These are phyloP conservation scores for Dactylonectria estremocensis DNA, from an alignment of 2,329 filamentous ascomycete species.

Conservation along the genomic window DNA sequence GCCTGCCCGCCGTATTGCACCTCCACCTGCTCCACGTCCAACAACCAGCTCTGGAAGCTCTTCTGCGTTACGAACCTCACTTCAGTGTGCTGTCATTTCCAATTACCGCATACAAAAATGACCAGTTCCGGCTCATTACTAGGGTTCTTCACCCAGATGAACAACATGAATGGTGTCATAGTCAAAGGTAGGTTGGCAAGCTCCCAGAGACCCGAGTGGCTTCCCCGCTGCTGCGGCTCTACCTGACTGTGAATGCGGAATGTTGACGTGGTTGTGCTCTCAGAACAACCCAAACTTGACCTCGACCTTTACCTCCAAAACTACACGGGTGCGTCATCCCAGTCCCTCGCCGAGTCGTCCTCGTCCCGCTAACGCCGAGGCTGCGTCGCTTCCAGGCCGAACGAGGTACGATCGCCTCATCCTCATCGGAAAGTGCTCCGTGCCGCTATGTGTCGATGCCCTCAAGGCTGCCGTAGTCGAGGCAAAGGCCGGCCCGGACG, in stretches of 20 bases:
- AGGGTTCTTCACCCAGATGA: conserved; percentile 64
- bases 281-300: conserved; percentile 89
- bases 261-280: conserved; percentile 28
- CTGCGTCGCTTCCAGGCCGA: conserved; percentile 69
- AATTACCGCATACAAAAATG: conserved; percentile 52
- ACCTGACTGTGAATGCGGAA: neutral
- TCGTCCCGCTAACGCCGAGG: conserved; percentile 26
- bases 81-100: conserved; percentile 16
- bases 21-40: conserved; percentile 28
- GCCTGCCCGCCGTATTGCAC: conserved; percentile 14
- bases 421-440: conserved; percentile 85
- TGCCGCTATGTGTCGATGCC: conserved; percentile 83
- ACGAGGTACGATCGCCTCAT: conserved; percentile 86
- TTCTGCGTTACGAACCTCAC: conserved; percentile 25
- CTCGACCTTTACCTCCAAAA: conserved; percentile 92
- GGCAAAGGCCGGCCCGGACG: conserved; percentile 83
- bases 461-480: conserved; percentile 83
- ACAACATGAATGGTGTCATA: conserved; percentile 61
- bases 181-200: conserved; percentile 66
- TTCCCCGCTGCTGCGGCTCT: conserved; percentile 5
- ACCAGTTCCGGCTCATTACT: conserved; percentile 53
- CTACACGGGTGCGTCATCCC: conserved; percentile 77
- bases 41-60: conserved; percentile 44
- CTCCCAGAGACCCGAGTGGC: conserved; percentile 18
- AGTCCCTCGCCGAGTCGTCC: neutral